Conservation (phyloP, 768 basidiomycete genomes). For the Mycena maculata region DNA sequence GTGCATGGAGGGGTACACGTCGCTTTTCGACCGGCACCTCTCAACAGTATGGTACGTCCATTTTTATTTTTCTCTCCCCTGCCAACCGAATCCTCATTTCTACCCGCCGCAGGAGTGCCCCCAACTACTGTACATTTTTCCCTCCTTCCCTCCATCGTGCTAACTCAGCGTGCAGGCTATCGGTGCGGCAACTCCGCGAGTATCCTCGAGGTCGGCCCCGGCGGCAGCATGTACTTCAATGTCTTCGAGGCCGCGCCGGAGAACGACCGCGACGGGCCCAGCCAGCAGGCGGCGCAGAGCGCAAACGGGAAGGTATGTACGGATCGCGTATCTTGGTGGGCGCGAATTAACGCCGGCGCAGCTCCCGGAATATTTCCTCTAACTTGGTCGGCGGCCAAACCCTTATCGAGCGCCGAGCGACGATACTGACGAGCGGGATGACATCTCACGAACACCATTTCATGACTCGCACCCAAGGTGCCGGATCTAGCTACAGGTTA, state of each 20-base stretch:
- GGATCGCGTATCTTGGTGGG: no score
- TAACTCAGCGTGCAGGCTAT: slow-evolving; percentile 56
- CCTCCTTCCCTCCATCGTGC: slow-evolving; percentile 47
- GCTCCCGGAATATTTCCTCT: slow-evolving; percentile 87
- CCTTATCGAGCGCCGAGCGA: neutral
- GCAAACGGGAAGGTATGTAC: slow-evolving; percentile 80
- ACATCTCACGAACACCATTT: slow-evolving; percentile 25
- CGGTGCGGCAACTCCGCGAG: slow-evolving; percentile 97
- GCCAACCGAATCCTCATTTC: no score
- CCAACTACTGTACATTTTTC: slow-evolving; percentile 84
- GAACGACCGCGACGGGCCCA: slow-evolving; percentile 93
- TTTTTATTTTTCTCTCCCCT: no score
- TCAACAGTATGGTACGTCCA: slow-evolving; percentile 96
- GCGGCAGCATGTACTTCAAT: slow-evolving; percentile 90
- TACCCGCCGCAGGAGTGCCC: slow-evolving; percentile 44
- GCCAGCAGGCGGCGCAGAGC: slow-evolving; percentile 74
- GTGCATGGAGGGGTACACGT: slow-evolving; percentile 98
- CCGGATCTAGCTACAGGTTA: neutral
- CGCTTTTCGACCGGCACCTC: slow-evolving; percentile 94
- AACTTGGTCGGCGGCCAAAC: neutral
- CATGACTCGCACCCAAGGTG: neutral
- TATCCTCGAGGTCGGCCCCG: slow-evolving; percentile 94
- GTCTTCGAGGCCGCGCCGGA: slow-evolving; percentile 99
- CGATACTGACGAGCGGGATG: slow-evolving; percentile 11
- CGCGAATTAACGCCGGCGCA: slow-evolving; percentile 41